Evolutionary conservation across 164 flowering plant species (phyloP).

Genomic region (Tetrastigma voinierianum): DNA sequence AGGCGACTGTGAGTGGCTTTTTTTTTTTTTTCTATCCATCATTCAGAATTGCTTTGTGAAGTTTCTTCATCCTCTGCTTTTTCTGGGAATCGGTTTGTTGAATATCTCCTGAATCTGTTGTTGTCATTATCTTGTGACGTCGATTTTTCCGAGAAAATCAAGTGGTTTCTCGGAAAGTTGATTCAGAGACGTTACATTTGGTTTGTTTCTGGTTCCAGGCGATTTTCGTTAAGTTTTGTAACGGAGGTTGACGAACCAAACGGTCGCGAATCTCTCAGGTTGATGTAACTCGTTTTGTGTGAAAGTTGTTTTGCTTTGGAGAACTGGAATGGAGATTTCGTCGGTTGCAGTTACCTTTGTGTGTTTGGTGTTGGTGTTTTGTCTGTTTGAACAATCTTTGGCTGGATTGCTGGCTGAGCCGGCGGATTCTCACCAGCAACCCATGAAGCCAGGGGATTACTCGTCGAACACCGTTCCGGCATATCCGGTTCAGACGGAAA

Average conservation of each 20-base stretch:
- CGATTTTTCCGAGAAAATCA: not conserved
- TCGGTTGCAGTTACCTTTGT: not conserved
- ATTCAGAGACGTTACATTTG: not conserved
- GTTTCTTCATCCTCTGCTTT: too few relatives aligned
- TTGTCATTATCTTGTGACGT: not conserved
- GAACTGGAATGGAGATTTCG: not conserved
- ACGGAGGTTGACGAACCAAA: not conserved
- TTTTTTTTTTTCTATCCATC: not conserved
- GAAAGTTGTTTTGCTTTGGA: too few relatives aligned
- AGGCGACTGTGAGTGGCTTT: not conserved
- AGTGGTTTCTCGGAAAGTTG: not conserved
- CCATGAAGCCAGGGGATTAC: constrained; percentile 49
- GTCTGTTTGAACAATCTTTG: constrained; percentile 8
- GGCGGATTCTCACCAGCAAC: constrained; percentile 40
- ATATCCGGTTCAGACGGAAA: constrained; percentile 65
- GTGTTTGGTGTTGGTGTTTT: constrained; percentile 1
- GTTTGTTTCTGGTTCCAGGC: not conserved
- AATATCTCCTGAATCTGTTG: constrained; percentile 20
- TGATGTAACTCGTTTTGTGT: too few relatives aligned
- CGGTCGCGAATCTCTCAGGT: not conserved
- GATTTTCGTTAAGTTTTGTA: not conserved
- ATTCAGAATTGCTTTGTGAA: not conserved
- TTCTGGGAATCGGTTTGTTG: not conserved
- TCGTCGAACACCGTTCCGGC: constrained; percentile 80
- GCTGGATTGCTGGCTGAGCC: constrained; percentile 46